phyloP scores from a whole-genome alignment of 148 eudicot genomes.

The Persicaria tinctoria region DNA sequence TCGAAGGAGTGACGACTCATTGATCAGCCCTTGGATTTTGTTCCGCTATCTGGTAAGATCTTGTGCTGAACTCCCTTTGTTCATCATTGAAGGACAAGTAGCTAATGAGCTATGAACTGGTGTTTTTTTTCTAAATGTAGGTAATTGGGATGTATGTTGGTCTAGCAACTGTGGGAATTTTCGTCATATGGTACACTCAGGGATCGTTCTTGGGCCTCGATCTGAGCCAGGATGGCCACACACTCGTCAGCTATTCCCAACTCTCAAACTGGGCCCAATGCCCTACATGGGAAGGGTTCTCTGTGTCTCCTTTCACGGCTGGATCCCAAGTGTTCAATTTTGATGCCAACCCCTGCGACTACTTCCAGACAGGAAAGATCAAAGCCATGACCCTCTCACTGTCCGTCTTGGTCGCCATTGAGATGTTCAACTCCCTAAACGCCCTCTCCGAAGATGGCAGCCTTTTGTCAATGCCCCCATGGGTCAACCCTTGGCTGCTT shows the following conservation, averaged over 20 bases:
- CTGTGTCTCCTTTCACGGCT: conserved; percentile 37
- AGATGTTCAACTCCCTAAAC: conserved; percentile 56
- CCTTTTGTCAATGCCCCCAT: conserved; percentile 41
- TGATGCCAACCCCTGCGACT: conserved; percentile 36
- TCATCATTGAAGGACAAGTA: background rate
- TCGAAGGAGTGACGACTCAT: conserved; percentile 52
- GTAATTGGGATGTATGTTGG: conserved; percentile 50
- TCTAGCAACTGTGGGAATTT: conserved; percentile 44
- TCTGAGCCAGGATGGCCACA: conserved; percentile 42
- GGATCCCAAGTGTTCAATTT: conserved; percentile 25
- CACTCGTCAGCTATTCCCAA: conserved; percentile 35
- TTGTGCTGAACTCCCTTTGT: background rate
- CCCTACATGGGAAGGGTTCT: conserved; percentile 31
- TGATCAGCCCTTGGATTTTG: conserved; percentile 52
- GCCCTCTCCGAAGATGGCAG: conserved; percentile 48
- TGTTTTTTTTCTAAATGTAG: conserved; percentile 13
- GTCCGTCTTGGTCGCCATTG: conserved; percentile 40
- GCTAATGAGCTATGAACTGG: background rate
- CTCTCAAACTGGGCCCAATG: conserved; percentile 46
- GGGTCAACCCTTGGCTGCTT: conserved; percentile 49
- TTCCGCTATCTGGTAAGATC: conserved; percentile 47
- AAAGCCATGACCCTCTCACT: conserved; percentile 50
- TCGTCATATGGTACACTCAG: conserved; percentile 44
- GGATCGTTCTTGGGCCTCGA: conserved; percentile 44
- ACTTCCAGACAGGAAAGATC: conserved; percentile 35